Percentiles rank a stretch among this genome's conserved stretches.
phyloP scores from a whole-genome alignment of 257 asterid species.

The Primulina huaijiensis region DNA sequence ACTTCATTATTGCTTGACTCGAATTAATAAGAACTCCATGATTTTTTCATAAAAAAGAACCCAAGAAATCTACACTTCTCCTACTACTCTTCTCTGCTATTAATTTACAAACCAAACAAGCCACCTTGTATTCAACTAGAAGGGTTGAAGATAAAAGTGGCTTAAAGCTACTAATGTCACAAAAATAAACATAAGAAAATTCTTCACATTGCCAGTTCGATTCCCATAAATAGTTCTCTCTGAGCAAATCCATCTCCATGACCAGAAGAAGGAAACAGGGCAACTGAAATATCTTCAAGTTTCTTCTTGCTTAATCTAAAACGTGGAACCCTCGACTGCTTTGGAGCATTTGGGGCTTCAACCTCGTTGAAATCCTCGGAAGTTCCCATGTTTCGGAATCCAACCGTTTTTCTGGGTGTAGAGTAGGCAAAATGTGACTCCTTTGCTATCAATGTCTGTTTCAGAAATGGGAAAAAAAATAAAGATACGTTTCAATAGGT shows the following conservation, averaged over 20 bases:
- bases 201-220: constrained; percentile 25
- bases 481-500: background rate
- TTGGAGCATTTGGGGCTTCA: constrained; percentile 70
- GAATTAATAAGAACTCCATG: too few relatives aligned
- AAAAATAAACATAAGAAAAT: constrained; percentile 23
- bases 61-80: background rate
- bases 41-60: too few relatives aligned
- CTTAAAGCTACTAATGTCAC: constrained; percentile 11
- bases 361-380: constrained; percentile 28
- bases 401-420: constrained; percentile 58
- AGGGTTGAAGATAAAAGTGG: constrained; percentile 39
- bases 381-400: constrained; percentile 28
- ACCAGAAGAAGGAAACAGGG: constrained; percentile 47
- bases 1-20: too few relatives aligned
- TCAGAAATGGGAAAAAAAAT: background rate
- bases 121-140: constrained; percentile 41
- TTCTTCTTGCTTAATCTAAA: constrained; percentile 40
- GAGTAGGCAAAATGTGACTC: constrained; percentile 54
- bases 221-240: constrained; percentile 30
- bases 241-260: constrained; percentile 30
- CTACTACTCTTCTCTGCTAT: constrained; percentile 16
- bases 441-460: constrained; percentile 60
- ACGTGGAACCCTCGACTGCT: constrained; percentile 46
- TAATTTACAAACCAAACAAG: constrained; percentile 23
- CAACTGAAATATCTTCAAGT: constrained; percentile 50